Evolutionary conservation across 306 rosid genomes (phyloP).

Genomic region (Pyrus bretschneideri): DNA sequence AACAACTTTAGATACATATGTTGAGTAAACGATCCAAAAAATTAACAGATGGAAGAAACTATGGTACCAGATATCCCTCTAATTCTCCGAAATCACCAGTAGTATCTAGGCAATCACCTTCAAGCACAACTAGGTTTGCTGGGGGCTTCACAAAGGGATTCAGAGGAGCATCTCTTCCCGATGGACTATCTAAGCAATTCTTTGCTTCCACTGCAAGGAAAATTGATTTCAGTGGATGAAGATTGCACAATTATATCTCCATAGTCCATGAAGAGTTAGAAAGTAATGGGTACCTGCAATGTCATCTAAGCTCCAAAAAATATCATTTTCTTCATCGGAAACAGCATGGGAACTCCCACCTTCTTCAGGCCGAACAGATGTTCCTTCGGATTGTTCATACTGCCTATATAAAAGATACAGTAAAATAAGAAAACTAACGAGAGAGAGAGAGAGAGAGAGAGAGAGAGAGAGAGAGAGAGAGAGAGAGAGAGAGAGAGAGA

Average conservation of each 20-base stretch:
- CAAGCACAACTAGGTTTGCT: conserved; percentile 85
- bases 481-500: background rate
- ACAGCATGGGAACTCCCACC: conserved; percentile 33
- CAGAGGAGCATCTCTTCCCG: conserved; percentile 43
- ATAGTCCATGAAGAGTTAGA: background rate
- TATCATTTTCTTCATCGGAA: conserved; percentile 61
- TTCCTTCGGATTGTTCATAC: conserved; percentile 59
- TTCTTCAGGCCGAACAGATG: conserved; percentile 41
- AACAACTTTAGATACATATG: conserved; percentile 4
- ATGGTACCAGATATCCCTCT: conserved; percentile 82
- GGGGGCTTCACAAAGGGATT: conserved; percentile 75
- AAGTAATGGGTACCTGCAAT: conserved; percentile 57
- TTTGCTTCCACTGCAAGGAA: conserved; percentile 69
- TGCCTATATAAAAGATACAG: conserved; percentile 41
- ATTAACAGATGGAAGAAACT: conserved; percentile 26
- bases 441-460: background rate
- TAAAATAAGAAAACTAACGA: background rate
- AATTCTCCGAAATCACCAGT: conserved; percentile 82
- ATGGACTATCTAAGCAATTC: conserved; percentile 48
- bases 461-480: background rate
- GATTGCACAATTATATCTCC: background rate
- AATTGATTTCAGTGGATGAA: conserved; percentile 6
- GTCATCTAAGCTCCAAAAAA: conserved; percentile 74
- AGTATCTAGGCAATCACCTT: conserved; percentile 90
- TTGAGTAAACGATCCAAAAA: background rate